These are phyloP conservation scores for Ogataea nakhonphanomensis DNA, from an alignment of 805 yeast genomes.

Conservation along the genomic window DNA sequence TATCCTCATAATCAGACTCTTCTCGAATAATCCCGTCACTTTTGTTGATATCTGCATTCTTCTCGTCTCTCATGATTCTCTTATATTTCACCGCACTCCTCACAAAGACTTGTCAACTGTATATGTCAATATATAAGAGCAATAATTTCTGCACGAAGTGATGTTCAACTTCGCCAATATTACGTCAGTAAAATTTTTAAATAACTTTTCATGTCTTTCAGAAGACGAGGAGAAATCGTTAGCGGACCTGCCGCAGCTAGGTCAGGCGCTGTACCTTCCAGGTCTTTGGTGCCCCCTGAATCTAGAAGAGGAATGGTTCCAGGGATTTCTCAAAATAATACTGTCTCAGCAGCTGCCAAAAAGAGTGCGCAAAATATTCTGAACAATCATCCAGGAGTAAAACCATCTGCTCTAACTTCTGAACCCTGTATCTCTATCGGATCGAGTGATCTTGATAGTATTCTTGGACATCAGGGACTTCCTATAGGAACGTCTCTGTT, in stretches of 20 bases:
- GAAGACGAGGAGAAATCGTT: conserved; percentile 54
- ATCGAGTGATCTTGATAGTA: conserved; percentile 65
- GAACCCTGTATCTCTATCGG: conserved; percentile 81
- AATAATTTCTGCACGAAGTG: background rate
- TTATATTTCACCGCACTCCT: too few relatives aligned
- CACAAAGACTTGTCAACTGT: too few relatives aligned
- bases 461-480: conserved; percentile 77
- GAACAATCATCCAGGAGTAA: conserved; percentile 51
- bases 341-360: background rate
- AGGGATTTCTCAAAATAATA: background rate
- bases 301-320: background rate
- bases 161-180: conserved; percentile 1
- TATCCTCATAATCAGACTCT: conserved; percentile 16
- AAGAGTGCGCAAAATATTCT: conserved; percentile 5
- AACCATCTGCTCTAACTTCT: conserved; percentile 76
- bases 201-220: conserved; percentile 46
- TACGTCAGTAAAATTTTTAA: conserved; percentile 5
- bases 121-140: too few relatives aligned
- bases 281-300: background rate
- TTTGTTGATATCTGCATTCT: background rate
- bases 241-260: conserved; percentile 4
- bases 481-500: conserved; percentile 73
- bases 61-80: conserved; percentile 6
- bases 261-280: too few relatives aligned
- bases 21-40: background rate